Evolutionary conservation across 2,329 filamentous ascomycete species (phyloP), one percentile per base, ranked within the genome.

Genomic region (Sarocladium strictum): DNA sequence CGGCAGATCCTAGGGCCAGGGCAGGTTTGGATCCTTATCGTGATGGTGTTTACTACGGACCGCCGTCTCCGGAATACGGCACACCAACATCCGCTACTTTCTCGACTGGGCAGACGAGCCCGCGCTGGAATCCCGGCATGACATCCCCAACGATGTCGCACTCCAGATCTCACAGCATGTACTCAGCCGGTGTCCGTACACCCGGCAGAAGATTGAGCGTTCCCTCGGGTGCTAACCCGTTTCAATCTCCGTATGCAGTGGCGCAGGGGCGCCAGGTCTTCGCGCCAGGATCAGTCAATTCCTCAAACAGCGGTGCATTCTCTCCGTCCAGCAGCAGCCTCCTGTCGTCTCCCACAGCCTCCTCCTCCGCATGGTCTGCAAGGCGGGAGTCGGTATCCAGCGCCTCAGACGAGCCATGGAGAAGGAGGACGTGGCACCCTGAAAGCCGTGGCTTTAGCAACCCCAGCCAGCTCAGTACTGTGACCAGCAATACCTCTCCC

Each of bases 381-480:
- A 75, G 86, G 27, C 78, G 86, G 40, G 87, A 91, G 38, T 87
- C 88, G 0, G 74, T 75, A 2, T 73, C 79, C 9, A 82, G 78
- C 53, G 74, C 77, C 19, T 73, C 80, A 1, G 90, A 96, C 58
- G 85, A 90, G 40, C 87, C 89, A 54, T 89, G 85, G 81, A 84
- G 91, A 59, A 79, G 92, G 58, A 82, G 91, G 53, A 97, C 92
- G 2, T 97, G 92, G 92, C 92, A 97, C 69, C 89, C 90, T 0
- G 89, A 90, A 58, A 87, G 84, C 56, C 78, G 81, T 15, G 80
- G 79, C 58, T 84, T 83, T 58, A 78, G 84, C 29, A 83, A 85
- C 50, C 79, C 81, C 15, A 87, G 85, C 14, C 92, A 89, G 69
- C 69, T 96, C 53, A 89, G 83, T 62, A 87, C 89, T 59, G 87